Conservation (phyloP, 139 green algal genomes). For the Bryopsis sp. region DNA sequence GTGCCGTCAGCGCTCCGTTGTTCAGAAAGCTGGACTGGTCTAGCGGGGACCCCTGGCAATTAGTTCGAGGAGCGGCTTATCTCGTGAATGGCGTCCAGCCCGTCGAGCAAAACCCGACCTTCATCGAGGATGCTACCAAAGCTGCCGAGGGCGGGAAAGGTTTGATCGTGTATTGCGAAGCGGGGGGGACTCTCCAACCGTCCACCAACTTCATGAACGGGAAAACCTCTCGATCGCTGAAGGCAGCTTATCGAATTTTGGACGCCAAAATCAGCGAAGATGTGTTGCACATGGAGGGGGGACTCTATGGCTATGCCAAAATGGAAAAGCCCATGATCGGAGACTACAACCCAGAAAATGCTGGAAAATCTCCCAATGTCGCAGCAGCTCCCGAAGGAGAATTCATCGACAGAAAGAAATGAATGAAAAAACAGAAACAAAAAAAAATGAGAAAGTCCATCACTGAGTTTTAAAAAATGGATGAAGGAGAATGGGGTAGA, state of each 20-base stretch:
- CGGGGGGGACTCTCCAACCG: slow-evolving; percentile 37
- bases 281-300: slow-evolving; percentile 41
- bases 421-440: background rate
- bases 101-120: slow-evolving; percentile 31
- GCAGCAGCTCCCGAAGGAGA: background rate
- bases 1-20: slow-evolving; percentile 25
- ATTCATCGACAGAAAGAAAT: slow-evolving; percentile 9
- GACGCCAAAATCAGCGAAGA: background rate
- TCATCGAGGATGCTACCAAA: slow-evolving; percentile 20
- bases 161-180: slow-evolving; percentile 47
- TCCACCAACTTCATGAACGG: slow-evolving; percentile 39
- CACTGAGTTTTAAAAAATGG: no score
- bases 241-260: slow-evolving; percentile 28
- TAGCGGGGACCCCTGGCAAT: background rate
- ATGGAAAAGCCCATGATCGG: slow-evolving; percentile 26
- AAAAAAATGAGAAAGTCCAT: no score
- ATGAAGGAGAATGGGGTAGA: no score
- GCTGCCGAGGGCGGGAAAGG: slow-evolving; percentile 24
- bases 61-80: slow-evolving; percentile 22
- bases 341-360: slow-evolving; percentile 31
- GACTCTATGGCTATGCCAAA: slow-evolving; percentile 36
- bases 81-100: slow-evolving; percentile 30
- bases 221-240: slow-evolving; percentile 38
- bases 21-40: slow-evolving; percentile 24
- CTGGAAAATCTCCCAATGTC: slow-evolving; percentile 24